Conservation (phyloP, 2,329 filamentous ascomycete genomes). For the Scolecobasidium constrictum region DNA sequence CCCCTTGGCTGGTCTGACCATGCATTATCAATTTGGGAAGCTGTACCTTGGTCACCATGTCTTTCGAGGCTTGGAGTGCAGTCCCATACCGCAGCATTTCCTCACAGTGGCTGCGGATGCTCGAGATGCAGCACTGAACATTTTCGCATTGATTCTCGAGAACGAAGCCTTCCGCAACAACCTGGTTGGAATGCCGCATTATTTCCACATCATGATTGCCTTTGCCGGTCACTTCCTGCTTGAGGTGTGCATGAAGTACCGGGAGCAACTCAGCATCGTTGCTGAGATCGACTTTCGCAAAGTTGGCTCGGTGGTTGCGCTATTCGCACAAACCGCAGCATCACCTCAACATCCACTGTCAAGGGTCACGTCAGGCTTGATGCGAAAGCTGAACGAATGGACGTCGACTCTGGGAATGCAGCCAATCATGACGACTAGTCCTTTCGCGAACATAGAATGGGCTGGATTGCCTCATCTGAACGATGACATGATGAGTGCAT, state of each 20-base stretch:
- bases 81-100: conserved; percentile 37
- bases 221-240: conserved; percentile 43
- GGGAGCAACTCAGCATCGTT: conserved; percentile 27
- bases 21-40: conserved; percentile 44
- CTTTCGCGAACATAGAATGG: not conserved
- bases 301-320: not conserved
- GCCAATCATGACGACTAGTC: not conserved
- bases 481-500: not conserved
- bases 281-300: conserved; percentile 19
- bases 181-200: conserved; percentile 37
- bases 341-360: not conserved
- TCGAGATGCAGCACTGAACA: conserved; percentile 34
- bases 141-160: conserved; percentile 33
- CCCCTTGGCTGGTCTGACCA: conserved; percentile 38
- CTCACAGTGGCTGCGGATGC: conserved; percentile 35
- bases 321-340: not conserved
- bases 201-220: conserved; percentile 42
- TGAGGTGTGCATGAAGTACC: conserved; percentile 35
- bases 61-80: conserved; percentile 36
- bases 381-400: not conserved
- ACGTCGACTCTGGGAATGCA: not conserved
- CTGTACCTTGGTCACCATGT: conserved; percentile 42
- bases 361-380: not conserved
- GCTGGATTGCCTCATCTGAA: not conserved
- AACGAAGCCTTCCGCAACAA: conserved; percentile 32